Percentiles rank a stretch among this genome's conserved stretches.
Evolutionary conservation across 2,329 filamentous ascomycete species (phyloP).

Genomic region (Tolypocladium sp.): DNA sequence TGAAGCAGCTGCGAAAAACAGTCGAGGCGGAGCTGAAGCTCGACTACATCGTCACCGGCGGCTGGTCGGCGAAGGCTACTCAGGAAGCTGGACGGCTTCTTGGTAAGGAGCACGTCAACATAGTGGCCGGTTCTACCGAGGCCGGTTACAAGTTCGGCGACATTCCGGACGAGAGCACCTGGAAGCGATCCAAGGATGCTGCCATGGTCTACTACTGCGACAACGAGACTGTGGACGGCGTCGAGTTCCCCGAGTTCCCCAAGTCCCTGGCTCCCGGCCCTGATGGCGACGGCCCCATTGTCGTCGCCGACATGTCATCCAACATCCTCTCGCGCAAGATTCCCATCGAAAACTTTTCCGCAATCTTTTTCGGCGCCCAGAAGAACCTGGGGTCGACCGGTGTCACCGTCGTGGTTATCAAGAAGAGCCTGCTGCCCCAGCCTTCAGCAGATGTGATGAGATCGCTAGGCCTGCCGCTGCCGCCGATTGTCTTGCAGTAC

Average conservation of each 20-base stretch:
- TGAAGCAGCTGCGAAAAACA: conserved; percentile 23
- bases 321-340: conserved; percentile 82
- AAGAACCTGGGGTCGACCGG: conserved; percentile 88
- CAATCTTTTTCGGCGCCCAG: conserved; percentile 88
- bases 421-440: conserved; percentile 70
- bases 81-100: conserved; percentile 74
- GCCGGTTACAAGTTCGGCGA: conserved; percentile 78
- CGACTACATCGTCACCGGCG: conserved; percentile 86
- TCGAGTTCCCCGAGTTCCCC: conserved; percentile 77
- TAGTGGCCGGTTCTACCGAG: conserved; percentile 35
- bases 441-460: conserved; percentile 63
- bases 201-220: conserved; percentile 84
- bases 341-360: conserved; percentile 67
- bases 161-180: conserved; percentile 69
- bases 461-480: conserved; percentile 64
- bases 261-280: conserved; percentile 46
- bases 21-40: conserved; percentile 21
- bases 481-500: conserved; percentile 74
- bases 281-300: conserved; percentile 59
- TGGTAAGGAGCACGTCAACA: conserved; percentile 70
- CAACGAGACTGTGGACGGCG: conserved; percentile 90
- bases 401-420: conserved; percentile 77
- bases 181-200: conserved; percentile 61
- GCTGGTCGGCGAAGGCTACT: conserved; percentile 80
- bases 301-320: conserved; percentile 88